These are phyloP conservation scores for Sporisorium exsertum DNA, from an alignment of 1,284 basidiomycete genomes.

Conservation along the genomic window DNA sequence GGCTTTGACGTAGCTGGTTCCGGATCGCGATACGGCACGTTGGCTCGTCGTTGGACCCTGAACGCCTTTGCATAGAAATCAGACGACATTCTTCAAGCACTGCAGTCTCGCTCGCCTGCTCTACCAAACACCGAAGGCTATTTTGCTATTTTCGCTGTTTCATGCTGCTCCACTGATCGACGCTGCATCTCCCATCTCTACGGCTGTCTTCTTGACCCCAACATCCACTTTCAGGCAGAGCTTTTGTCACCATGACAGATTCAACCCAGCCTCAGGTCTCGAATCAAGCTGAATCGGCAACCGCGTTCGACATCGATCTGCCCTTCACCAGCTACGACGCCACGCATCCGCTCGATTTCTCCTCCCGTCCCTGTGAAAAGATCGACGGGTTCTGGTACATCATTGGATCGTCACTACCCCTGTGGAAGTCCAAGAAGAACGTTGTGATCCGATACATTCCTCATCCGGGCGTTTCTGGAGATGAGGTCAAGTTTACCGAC, in stretches of 20 bases:
- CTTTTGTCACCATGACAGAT: constrained; percentile 13
- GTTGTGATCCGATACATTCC: constrained; percentile 49
- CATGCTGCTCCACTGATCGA: constrained; percentile 1
- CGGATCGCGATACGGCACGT: not conserved
- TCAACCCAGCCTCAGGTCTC: not conserved
- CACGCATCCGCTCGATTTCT: constrained; percentile 37
- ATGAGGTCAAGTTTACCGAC: constrained; percentile 47
- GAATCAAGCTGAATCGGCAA: not conserved
- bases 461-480: not conserved
- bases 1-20: not conserved
- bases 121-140: constrained; percentile 16
- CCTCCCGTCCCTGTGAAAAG: constrained; percentile 18
- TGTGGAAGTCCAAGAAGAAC: constrained; percentile 50
- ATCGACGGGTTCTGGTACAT: constrained; percentile 50
- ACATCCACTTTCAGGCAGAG: too few species aligned
- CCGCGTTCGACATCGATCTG: constrained; percentile 46
- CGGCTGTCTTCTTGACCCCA: not conserved
- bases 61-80: too few species aligned
- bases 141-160: not conserved
- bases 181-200: not conserved
- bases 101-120: not conserved
- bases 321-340: constrained; percentile 37
- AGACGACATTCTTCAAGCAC: too few species aligned
- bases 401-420: constrained; percentile 36
- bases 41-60: not conserved